Conservation (phyloP, 345 rosid species). For the Erysimum cheiranthoides region DNA sequence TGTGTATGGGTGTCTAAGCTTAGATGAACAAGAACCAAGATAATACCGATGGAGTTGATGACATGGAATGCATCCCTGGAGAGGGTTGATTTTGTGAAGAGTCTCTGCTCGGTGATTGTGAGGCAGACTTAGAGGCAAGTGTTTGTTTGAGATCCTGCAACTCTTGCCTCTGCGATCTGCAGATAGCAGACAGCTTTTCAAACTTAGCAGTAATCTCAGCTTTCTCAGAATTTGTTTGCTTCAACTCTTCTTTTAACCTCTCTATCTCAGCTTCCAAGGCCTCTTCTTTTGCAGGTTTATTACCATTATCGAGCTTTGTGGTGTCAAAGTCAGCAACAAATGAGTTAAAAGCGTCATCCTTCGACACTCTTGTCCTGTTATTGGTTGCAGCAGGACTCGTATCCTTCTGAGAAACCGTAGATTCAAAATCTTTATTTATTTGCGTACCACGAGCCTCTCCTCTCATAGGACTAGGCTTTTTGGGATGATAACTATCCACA, state of each 20-base stretch:
- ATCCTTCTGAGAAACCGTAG: conserved; percentile 45
- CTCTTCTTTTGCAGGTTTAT: conserved; percentile 55
- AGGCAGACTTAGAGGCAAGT: conserved; percentile 57
- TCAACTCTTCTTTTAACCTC: conserved; percentile 77
- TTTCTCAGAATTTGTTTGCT: conserved; percentile 73
- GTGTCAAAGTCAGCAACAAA: conserved; percentile 90
- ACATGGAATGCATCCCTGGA: conserved; percentile 49
- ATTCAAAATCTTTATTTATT: conserved; percentile 60
- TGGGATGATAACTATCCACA: conserved; percentile 51
- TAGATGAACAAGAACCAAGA: conserved; percentile 20
- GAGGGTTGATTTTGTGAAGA: conserved; percentile 53
- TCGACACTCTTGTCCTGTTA: conserved; percentile 57
- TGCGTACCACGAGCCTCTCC: conserved; percentile 52
- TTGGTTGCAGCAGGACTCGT: conserved; percentile 37
- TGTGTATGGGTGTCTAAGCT: neutral
- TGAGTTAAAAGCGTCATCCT: conserved; percentile 70
- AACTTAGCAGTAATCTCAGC: conserved; percentile 78
- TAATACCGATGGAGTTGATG: conserved; percentile 55
- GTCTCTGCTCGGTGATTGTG: conserved; percentile 67
- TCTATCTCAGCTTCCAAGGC: conserved; percentile 70
- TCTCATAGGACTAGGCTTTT: conserved; percentile 54
- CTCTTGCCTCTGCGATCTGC: conserved; percentile 96
- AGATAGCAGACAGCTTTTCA: conserved; percentile 93
- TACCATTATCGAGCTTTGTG: conserved; percentile 56
- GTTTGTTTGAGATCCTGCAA: conserved; percentile 94